A percentile compares a stretch with the other conserved stretches of the same genome.
These are phyloP conservation scores for Oxytropis ochrocephala DNA, from an alignment of 306 rosid species.

Conservation along the genomic window DNA sequence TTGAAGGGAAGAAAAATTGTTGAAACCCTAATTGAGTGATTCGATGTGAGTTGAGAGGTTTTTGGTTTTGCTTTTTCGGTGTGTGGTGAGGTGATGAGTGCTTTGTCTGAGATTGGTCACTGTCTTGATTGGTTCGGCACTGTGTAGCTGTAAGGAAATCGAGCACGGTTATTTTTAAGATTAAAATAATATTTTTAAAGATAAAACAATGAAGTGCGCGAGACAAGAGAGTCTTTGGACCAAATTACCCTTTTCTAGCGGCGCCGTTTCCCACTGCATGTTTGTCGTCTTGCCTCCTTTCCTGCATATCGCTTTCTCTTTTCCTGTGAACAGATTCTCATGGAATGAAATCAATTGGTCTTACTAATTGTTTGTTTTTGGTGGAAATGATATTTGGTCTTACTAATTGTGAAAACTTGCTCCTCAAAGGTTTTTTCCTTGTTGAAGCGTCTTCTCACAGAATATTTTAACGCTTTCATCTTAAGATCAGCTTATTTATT, in stretches of 20 bases:
- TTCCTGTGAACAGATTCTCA: neutral
- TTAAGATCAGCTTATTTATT: too few species aligned
- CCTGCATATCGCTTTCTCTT: neutral
- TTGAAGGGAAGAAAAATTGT: neutral
- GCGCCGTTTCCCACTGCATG: neutral
- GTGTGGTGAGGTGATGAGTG: slow-evolving; percentile 8
- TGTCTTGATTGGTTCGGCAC: slow-evolving; percentile 68
- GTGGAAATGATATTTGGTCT: too few species aligned
- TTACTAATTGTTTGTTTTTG: too few species aligned
- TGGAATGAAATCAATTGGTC: too few species aligned
- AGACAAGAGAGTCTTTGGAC: neutral
- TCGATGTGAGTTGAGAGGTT: neutral
- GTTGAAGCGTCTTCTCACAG: too few species aligned
- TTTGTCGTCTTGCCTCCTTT: neutral
- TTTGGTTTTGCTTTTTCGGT: neutral
- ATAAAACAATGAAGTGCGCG: neutral
- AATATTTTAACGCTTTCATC: too few species aligned
- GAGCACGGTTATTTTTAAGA: neutral
- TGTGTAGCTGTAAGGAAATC: slow-evolving; percentile 31
- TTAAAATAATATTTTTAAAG: neutral
- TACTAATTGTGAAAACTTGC: too few species aligned
- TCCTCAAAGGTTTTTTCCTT: too few species aligned
- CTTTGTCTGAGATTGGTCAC: slow-evolving; percentile 26
- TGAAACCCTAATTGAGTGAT: slow-evolving; percentile 28
- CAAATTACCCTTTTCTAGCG: slow-evolving; percentile 24